Evolutionary conservation across 2,329 filamentous ascomycete genomes (phyloP).

Genomic region (Rhytidhysteron rufulum): DNA sequence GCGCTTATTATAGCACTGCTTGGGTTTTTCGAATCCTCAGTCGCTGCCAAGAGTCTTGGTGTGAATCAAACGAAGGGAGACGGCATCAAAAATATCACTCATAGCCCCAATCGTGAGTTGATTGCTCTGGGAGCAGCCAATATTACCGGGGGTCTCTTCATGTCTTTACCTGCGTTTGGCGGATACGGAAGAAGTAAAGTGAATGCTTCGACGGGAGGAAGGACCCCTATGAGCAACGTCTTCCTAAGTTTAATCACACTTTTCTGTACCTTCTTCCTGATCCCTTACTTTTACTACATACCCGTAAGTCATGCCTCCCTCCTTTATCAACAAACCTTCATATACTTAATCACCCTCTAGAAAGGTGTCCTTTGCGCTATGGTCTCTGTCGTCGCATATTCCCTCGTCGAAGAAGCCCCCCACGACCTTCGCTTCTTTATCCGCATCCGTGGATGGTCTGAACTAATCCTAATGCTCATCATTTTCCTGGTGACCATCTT

Average conservation of each 20-base stretch:
- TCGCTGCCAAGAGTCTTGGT: conserved; percentile 82
- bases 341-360: conserved; percentile 39
- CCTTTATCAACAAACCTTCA: not conserved
- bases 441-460: conserved; percentile 78
- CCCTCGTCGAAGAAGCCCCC: conserved; percentile 90
- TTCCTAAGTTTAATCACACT: conserved; percentile 80
- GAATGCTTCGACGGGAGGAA: conserved; percentile 85
- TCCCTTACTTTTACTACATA: conserved; percentile 92
- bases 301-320: conserved; percentile 61
- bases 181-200: conserved; percentile 96
- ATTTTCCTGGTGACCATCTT: conserved; percentile 93
- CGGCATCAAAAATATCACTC: conserved; percentile 71
- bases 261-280: conserved; percentile 72
- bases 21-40: conserved; percentile 97
- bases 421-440: conserved; percentile 90
- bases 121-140: conserved; percentile 90
- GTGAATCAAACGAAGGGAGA: conserved; percentile 51
- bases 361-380: conserved; percentile 92
- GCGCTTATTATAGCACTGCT: conserved; percentile 90
- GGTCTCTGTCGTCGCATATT: conserved; percentile 93
- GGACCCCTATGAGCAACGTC: conserved; percentile 89
- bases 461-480: conserved; percentile 79
- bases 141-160: conserved; percentile 85
- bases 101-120: conserved; percentile 90
- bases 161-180: conserved; percentile 89